Conservation (phyloP, 2,329 filamentous ascomycete species). For the Fusarium sp. region DNA sequence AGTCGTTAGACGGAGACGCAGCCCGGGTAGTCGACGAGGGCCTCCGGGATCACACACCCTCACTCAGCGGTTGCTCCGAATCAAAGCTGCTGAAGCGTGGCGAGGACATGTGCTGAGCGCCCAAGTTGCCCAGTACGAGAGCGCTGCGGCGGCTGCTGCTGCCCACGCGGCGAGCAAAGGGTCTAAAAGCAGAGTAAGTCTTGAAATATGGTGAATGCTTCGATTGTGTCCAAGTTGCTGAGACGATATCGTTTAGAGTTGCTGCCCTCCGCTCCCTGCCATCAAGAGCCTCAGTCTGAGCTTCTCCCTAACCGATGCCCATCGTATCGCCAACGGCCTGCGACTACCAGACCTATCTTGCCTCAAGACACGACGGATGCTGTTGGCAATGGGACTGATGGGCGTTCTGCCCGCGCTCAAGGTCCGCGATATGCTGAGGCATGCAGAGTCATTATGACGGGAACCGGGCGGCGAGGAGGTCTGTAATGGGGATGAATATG, state of each 20-base stretch:
- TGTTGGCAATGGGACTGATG: constrained; percentile 52
- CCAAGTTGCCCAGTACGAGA: constrained; percentile 47
- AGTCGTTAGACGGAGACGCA: constrained; percentile 40
- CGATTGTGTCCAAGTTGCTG: constrained; percentile 1
- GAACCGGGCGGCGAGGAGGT: neutral
- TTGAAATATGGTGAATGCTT: too few species aligned
- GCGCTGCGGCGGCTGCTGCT: constrained; percentile 17
- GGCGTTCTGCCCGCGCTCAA: constrained; percentile 46
- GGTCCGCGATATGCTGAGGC: constrained; percentile 39
- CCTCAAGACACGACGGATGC: constrained; percentile 49
- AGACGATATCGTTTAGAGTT: constrained; percentile 28
- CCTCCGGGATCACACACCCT: constrained; percentile 54
- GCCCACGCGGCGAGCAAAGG: constrained; percentile 13
- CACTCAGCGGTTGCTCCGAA: constrained; percentile 58
- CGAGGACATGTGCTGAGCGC: constrained; percentile 52
- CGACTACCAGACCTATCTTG: constrained; percentile 46
- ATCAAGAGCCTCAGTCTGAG: constrained; percentile 40
- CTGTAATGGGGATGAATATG: constrained; percentile 21
- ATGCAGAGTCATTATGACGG: constrained; percentile 47
- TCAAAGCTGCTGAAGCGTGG: constrained; percentile 61
- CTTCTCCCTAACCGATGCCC: constrained; percentile 40
- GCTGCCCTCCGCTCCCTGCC: constrained; percentile 36
- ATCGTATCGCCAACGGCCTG: constrained; percentile 35
- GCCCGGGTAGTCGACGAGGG: constrained; percentile 25
- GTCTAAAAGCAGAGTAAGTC: constrained; percentile 39